Percentiles rank a stretch among this genome's conserved stretches.
Evolutionary conservation across 169 alveolate species (phyloP).

Genomic region (Cryptosporidium ubiquitum): DNA sequence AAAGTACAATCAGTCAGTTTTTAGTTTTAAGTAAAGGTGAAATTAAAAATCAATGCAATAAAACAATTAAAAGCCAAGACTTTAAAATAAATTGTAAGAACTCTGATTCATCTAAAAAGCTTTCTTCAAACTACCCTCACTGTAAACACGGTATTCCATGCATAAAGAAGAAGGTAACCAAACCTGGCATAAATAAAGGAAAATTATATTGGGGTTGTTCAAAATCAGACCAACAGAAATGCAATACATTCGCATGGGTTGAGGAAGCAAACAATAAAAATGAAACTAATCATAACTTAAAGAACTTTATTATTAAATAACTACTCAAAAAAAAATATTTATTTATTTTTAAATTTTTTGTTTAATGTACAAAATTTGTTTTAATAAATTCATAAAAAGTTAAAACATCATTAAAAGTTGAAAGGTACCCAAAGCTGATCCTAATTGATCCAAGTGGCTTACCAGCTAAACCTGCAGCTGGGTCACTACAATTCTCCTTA

Average conservation of each 20-base stretch:
- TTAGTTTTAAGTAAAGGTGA: background rate
- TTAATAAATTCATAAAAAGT: slow-evolving; percentile 53
- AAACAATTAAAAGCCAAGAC: background rate
- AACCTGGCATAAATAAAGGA: slow-evolving; percentile 40
- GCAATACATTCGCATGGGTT: slow-evolving; percentile 32
- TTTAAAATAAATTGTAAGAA: background rate
- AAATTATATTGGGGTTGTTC: slow-evolving; percentile 39
- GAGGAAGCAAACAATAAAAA: background rate
- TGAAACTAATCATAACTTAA: slow-evolving; percentile 1
- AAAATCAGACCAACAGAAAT: slow-evolving; percentile 34
- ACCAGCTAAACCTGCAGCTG: slow-evolving; percentile 3
- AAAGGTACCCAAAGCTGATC: slow-evolving; percentile 77
- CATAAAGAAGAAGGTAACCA: slow-evolving; percentile 8
- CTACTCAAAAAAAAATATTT: background rate
- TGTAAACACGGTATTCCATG: slow-evolving; percentile 40
- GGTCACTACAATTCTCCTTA: slow-evolving; percentile 76
- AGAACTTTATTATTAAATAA: background rate
- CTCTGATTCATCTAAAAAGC: background rate
- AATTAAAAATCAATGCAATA: background rate
- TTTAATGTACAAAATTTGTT: slow-evolving; percentile 38
- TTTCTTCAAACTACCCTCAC: background rate
- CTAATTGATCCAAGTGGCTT: slow-evolving; percentile 78
- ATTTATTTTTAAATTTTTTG: background rate
- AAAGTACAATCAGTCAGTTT: slow-evolving; percentile 2
- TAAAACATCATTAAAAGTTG: slow-evolving; percentile 77